Evolutionary conservation across 2,329 filamentous ascomycete genomes (phyloP).

Genomic region (Monosporascus sp.): DNA sequence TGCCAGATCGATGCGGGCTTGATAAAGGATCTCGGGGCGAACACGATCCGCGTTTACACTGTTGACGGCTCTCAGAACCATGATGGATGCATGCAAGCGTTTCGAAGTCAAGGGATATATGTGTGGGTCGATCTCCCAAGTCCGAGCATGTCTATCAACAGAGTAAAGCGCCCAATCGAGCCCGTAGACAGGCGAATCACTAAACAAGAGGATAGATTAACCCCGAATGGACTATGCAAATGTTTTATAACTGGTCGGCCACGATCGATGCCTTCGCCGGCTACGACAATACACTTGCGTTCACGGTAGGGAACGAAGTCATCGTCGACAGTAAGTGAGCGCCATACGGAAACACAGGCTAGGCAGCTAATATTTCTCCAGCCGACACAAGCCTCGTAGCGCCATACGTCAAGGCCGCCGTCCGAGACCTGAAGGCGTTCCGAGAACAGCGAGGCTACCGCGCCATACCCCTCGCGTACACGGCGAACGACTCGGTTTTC

Average conservation of each 20-base stretch:
- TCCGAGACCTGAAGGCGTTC: slow-evolving; percentile 65
- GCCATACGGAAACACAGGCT: too few relatives aligned
- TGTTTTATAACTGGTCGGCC: slow-evolving; percentile 50
- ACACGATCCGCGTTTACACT: slow-evolving; percentile 63
- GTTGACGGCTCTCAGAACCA: slow-evolving; percentile 55
- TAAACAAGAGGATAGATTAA: slow-evolving; percentile 23
- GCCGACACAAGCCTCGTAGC: slow-evolving; percentile 47
- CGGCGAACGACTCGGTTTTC: slow-evolving; percentile 59
- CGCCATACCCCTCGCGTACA: slow-evolving; percentile 63
- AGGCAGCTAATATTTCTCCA: not conserved
- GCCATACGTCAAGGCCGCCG: slow-evolving; percentile 45
- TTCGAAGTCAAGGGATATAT: slow-evolving; percentile 63
- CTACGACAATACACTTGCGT: slow-evolving; percentile 51
- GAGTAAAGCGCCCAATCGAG: slow-evolving; percentile 17
- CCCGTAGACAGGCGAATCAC: not conserved
- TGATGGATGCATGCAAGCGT: slow-evolving; percentile 58
- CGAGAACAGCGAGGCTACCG: slow-evolving; percentile 54
- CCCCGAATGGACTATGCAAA: slow-evolving; percentile 50
- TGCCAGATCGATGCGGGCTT: slow-evolving; percentile 4
- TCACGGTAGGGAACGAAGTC: not conserved
- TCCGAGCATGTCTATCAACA: slow-evolving; percentile 46
- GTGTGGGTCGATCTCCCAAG: slow-evolving; percentile 55
- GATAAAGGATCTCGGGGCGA: slow-evolving; percentile 24
- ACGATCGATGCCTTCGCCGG: slow-evolving; percentile 64
- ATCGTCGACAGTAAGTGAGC: not conserved